Conservation (phyloP, 768 basidiomycete species). For the Strobilomyces echinocephalus region DNA sequence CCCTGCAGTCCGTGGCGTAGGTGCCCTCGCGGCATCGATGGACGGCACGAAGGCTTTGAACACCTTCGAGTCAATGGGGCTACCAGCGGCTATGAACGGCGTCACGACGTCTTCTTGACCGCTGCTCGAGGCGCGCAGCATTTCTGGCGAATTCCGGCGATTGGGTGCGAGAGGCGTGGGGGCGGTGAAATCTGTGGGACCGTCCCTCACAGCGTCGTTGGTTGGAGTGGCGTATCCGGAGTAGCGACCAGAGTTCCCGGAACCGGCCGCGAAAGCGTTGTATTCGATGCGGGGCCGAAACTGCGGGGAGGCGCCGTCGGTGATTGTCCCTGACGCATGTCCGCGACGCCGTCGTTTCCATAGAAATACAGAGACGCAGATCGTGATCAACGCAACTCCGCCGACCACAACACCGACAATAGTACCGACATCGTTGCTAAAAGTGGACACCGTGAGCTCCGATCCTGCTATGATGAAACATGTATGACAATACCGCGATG, state of each 20-base stretch:
- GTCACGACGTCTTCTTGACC: neutral
- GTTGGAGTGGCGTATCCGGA: neutral
- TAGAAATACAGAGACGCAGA: conserved; percentile 3
- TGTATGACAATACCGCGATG: conserved; percentile 12
- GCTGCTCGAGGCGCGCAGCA: neutral
- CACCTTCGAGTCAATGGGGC: neutral
- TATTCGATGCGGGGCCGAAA: neutral
- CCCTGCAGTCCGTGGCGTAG: neutral
- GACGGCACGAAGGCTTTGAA: conserved; percentile 5
- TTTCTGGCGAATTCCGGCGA: neutral
- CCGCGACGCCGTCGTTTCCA: conserved; percentile 10
- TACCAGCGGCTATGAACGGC: conserved; percentile 8
- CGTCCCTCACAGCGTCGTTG: neutral
- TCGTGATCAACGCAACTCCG: conserved; percentile 4
- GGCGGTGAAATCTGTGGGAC: neutral
- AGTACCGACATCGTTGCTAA: conserved; percentile 4
- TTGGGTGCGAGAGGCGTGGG: conserved; percentile 9
- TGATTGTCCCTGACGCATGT: conserved; percentile 7
- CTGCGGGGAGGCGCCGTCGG: neutral
- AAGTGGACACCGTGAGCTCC: neutral
- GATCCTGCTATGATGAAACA: neutral
- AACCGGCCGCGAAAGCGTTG: neutral
- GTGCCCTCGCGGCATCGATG: neutral
- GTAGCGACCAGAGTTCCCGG: neutral
- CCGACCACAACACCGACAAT: conserved; percentile 16